These are phyloP conservation scores for Phyllosticta citriasiana DNA, from an alignment of 2,329 filamentous ascomycete genomes.

Conservation along the genomic window DNA sequence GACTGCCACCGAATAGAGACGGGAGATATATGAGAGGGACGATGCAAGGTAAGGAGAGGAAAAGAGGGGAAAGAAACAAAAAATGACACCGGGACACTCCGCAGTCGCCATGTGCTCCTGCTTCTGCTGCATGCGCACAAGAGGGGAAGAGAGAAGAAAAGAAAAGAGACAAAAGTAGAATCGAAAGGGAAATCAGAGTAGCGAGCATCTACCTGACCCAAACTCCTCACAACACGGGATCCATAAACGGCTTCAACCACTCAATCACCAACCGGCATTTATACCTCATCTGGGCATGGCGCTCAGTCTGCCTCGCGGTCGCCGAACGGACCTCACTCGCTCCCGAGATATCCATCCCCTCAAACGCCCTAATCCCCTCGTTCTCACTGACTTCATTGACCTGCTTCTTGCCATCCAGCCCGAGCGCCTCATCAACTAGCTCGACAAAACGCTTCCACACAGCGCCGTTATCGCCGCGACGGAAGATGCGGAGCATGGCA, in stretches of 20 bases:
- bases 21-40: too few species aligned
- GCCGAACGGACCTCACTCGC: background rate
- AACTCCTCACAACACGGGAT: background rate
- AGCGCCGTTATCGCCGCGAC: background rate
- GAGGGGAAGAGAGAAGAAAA: background rate
- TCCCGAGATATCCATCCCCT: background rate
- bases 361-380: background rate
- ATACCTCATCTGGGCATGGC: background rate
- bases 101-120: background rate
- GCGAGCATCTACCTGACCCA: background rate
- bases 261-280: background rate
- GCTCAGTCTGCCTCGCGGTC: background rate
- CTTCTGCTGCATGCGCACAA: background rate
- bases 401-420: constrained; percentile 13
- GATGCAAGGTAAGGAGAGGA: too few species aligned
- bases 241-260: background rate
- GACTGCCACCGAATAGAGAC: too few species aligned
- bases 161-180: background rate
- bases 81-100: too few species aligned
- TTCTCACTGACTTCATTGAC: constrained; percentile 8
- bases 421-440: constrained; percentile 18
- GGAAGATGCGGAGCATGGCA: background rate
- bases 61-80: too few species aligned
- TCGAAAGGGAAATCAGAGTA: background rate
- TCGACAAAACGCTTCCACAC: constrained; percentile 19